These are phyloP conservation scores for Alternaria postmessia DNA, from an alignment of 2,329 filamentous ascomycete species.

Conservation along the genomic window DNA sequence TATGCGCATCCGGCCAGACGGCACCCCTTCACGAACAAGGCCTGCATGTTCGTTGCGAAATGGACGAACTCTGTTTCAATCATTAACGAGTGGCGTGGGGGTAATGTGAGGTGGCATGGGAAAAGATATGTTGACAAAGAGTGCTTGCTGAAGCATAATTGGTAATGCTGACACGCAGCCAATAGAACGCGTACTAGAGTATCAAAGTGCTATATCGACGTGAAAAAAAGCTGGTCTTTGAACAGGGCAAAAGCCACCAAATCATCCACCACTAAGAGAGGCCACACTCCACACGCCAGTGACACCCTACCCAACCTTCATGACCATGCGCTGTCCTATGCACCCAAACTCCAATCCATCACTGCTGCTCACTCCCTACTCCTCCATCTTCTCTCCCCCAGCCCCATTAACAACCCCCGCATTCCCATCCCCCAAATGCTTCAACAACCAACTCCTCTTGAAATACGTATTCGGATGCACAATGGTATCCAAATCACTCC, in stretches of 20 bases:
- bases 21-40: too few relatives aligned
- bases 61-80: too few relatives aligned
- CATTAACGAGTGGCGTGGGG: too few relatives aligned
- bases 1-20: too few relatives aligned
- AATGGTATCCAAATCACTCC: constrained; percentile 88
- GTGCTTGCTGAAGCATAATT: too few relatives aligned
- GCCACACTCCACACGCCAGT: background rate
- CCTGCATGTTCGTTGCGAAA: too few relatives aligned
- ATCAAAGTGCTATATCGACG: background rate
- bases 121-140: fast-evolving
- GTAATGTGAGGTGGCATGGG: too few relatives aligned
- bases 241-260: background rate
- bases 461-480: constrained; percentile 98
- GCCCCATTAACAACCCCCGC: constrained; percentile 35
- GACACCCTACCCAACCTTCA: background rate
- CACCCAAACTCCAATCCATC: background rate
- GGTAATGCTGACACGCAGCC: too few relatives aligned
- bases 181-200: background rate
- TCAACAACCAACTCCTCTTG: constrained; percentile 89
- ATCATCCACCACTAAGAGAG: background rate
- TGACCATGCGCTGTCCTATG: background rate
- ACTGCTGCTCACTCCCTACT: constrained; percentile 19
- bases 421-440: constrained; percentile 69
- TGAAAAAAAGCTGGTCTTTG: background rate
- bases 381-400: constrained; percentile 44